phyloP scores from a whole-genome alignment of 495 filamentous ascomycete genomes.

The Hypoxylon fragiforme region DNA sequence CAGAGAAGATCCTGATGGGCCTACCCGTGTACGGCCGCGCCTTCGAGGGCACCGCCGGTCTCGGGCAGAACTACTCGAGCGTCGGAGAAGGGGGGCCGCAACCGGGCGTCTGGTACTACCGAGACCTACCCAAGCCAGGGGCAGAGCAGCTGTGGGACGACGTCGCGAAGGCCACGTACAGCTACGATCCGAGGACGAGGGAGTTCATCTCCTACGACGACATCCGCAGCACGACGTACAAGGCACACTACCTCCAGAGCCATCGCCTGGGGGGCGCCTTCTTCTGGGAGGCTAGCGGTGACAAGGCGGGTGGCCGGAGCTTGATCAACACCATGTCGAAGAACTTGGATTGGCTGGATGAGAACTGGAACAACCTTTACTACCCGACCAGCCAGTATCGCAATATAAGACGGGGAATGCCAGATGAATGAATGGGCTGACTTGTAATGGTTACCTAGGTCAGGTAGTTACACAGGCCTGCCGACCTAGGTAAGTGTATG shows the following conservation, averaged over 20 bases:
- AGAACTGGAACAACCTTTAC: constrained; percentile 59
- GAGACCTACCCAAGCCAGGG: constrained; percentile 58
- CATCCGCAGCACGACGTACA: constrained; percentile 57
- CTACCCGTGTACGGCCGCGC: constrained; percentile 86
- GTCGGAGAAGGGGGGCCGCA: constrained; percentile 70
- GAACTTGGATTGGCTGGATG: constrained; percentile 57
- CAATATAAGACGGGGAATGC: constrained; percentile 62
- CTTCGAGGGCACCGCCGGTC: constrained; percentile 71
- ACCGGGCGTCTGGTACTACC: constrained; percentile 79
- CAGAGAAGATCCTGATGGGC: constrained; percentile 76
- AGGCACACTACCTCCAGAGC: constrained; percentile 66
- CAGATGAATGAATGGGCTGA: constrained; percentile 27
- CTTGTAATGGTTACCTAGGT: not conserved
- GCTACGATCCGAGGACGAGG: constrained; percentile 60
- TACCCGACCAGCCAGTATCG: constrained; percentile 74
- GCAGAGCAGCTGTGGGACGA: constrained; percentile 53
- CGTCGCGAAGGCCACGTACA: constrained; percentile 64
- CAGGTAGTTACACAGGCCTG: too few relatives aligned
- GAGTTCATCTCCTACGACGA: constrained; percentile 82
- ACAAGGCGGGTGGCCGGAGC: constrained; percentile 62
- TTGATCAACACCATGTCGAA: constrained; percentile 65
- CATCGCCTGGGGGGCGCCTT: constrained; percentile 76
- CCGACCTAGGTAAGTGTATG: too few relatives aligned
- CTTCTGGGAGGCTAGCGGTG: constrained; percentile 88
- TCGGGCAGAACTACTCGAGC: constrained; percentile 67